Evolutionary conservation across 345 rosid species (phyloP), one percentile per base, ranked within the genome.

Genomic region (Clausena lansium): DNA sequence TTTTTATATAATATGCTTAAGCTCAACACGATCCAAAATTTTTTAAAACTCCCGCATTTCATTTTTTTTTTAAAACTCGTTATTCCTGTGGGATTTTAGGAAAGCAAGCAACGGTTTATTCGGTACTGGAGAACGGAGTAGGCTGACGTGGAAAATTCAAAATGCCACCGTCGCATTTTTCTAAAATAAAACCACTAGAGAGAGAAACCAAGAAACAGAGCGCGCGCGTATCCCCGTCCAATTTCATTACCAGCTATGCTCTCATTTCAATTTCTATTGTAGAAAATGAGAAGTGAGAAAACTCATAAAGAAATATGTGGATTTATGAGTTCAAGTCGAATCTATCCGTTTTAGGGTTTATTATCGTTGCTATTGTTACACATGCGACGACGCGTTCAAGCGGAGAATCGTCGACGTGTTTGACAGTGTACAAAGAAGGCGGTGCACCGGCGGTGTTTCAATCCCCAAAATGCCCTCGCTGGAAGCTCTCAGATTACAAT

Each of bases 391-490:
- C 60, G 22, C 67, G 45, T 27, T 82, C 81, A 39, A 45, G 30
- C 59, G 91, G 88, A 25, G 98, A 93, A 82, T 90, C 98, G 27
- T 90, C 92, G 6, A 95, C 92, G 41, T 95, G 98, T 82, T 81
- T 95, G 86, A 85, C 83, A 30, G 91, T 93, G 35, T 95, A 95
- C 84, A 89, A 86, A 80, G 83, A 91, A 83, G 98, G 98, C 55
- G 98, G 97, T 72, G 98, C 98, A 69, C 95, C 94, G 25, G 98
- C 97, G 1, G 98, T 93, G 27, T 91, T 95, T 60, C 93, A 81
- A 63, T 93, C 98, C 25, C 92, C 93, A 2, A 90, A 90, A 84
- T 94, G 97, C 83, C 98, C 98, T 83, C 91, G 86, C 41, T 91
- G 98, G 98, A 91, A 81, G 79, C 92, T 92, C 73, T 87, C 85